Evolutionary conservation across 2,329 filamentous ascomycete genomes (phyloP).

Genomic region (Zymoseptoria ardabiliae): DNA sequence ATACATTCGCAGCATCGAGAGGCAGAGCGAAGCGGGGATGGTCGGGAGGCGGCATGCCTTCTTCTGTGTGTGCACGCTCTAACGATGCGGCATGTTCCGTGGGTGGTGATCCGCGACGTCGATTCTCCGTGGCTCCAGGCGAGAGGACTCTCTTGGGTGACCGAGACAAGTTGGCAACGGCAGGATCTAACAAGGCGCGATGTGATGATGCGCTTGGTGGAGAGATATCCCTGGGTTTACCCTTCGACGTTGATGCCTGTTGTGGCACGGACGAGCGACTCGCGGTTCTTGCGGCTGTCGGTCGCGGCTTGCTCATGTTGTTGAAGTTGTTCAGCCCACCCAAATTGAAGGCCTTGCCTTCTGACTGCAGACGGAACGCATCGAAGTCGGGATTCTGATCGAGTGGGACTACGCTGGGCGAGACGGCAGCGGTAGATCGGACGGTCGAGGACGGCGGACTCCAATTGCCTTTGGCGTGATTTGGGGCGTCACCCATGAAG

Average conservation of each 20-base stretch:
- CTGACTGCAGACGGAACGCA: slow-evolving; percentile 67
- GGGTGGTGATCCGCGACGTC: slow-evolving; percentile 42
- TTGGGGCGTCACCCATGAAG: slow-evolving; percentile 36
- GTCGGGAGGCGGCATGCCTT: slow-evolving; percentile 6
- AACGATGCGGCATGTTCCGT: slow-evolving; percentile 31
- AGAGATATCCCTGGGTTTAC: slow-evolving; percentile 36
- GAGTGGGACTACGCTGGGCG: slow-evolving; percentile 62
- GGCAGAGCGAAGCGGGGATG: slow-evolving; percentile 24
- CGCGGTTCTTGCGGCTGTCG: slow-evolving; percentile 19
- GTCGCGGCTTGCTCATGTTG: slow-evolving; percentile 26
- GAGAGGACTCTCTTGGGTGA: slow-evolving; percentile 45
- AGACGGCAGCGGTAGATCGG: slow-evolving; percentile 59
- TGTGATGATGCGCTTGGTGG: slow-evolving; percentile 16
- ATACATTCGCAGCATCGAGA: slow-evolving; percentile 19
- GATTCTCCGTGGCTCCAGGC: slow-evolving; percentile 37
- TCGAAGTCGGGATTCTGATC: slow-evolving; percentile 78
- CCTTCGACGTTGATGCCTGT: slow-evolving; percentile 26
- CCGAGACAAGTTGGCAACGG: slow-evolving; percentile 24
- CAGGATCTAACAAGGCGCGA: slow-evolving; percentile 21
- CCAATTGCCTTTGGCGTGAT: slow-evolving; percentile 64
- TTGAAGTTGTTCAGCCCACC: slow-evolving; percentile 37
- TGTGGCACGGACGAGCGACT: slow-evolving; percentile 12
- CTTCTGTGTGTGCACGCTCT: slow-evolving; percentile 28
- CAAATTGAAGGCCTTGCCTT: slow-evolving; percentile 43
- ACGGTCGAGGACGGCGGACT: slow-evolving; percentile 64